A percentile compares a stretch with the other conserved stretches of the same genome.
Evolutionary conservation across 164 flowering plant genomes (phyloP).

Genomic region (Kingdonia uniflora): DNA sequence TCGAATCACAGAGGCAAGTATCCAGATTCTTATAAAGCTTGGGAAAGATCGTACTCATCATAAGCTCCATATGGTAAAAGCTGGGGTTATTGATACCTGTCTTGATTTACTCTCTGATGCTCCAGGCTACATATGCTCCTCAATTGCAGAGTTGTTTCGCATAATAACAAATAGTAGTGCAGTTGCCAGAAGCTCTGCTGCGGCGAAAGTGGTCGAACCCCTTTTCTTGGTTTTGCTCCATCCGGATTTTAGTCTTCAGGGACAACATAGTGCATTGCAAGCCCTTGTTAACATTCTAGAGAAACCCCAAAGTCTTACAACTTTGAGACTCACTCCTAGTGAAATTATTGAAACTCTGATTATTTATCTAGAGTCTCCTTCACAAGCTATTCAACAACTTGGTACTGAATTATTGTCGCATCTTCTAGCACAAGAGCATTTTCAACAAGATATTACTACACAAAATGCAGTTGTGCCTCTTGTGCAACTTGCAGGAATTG

Average conservation of each 20-base stretch:
- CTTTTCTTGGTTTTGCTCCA: conserved; percentile 59
- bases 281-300: conserved; percentile 83
- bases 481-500: conserved; percentile 83
- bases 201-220: conserved; percentile 69
- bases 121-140: conserved; percentile 53
- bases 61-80: conserved; percentile 70
- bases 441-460: conserved; percentile 78
- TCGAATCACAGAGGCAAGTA: conserved; percentile 50
- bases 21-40: conserved; percentile 60
- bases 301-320: conserved; percentile 70
- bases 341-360: conserved; percentile 76
- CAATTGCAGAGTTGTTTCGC: conserved; percentile 68
- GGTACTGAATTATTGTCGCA: conserved; percentile 70
- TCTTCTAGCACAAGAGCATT: conserved; percentile 76
- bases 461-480: conserved; percentile 78
- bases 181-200: conserved; percentile 59
- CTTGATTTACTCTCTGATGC: conserved; percentile 58
- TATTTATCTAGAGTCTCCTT: conserved; percentile 66
- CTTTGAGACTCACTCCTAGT: conserved; percentile 62
- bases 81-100: conserved; percentile 60
- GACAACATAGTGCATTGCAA: conserved; percentile 90
- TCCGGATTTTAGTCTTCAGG: conserved; percentile 65
- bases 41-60: conserved; percentile 70
- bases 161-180: conserved; percentile 75
- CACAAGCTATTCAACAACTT: conserved; percentile 88